Base-by-base conservation (phyloP, 2,329 filamentous ascomycete genomes). In the Aureobasidium sp. region DNA sequence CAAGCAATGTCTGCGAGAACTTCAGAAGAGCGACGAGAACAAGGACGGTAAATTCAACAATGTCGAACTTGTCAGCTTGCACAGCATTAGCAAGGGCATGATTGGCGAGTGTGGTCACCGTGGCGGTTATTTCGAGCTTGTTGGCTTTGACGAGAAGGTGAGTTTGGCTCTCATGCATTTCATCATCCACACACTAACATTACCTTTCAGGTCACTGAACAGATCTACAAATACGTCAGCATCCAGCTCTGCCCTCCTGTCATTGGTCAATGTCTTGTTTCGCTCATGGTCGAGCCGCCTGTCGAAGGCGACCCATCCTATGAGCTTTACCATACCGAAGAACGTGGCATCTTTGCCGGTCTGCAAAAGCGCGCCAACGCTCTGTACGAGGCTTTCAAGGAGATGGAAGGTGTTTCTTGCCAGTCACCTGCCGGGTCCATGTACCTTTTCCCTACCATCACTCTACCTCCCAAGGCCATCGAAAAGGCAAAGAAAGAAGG, bases 151-250 rank as follows among this genome's bases (percentile, higher is more conserved):
- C 47, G 60, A 63, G 14, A 63, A 68, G 61, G 66, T 68, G 55
- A 59, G 61, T 55, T 12, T 22, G n/a, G 11, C 19, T 4, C 12
- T 7, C 24, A 21, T 11, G 17, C 17, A 10, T 21, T 6, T 17
- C 19, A 30, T 10, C 8, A 11, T 7, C 11, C 17, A 22, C 4
- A 16, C 39, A 54, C 60, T 63, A 54, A 65, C 54, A 10, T 45
- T 25, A 12, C 14, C 6, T 68, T 73, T 10, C 78, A 86, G 64
- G 93, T 98, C 60, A 85, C 88, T 66, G 88, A 85, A 60, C 85
- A 97, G 75, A 90, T 98, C 70, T 97, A 97, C 83, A 98, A 98
- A 76, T 95, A 95, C 69, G 86, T 97, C 66, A 93, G 86, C 69
- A 97, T 98, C 74, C 91, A 88, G 74, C 84, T 98, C 61, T 98